Evolutionary conservation across 345 rosid species (phyloP).

Genomic region (Anacardium occidentale): DNA sequence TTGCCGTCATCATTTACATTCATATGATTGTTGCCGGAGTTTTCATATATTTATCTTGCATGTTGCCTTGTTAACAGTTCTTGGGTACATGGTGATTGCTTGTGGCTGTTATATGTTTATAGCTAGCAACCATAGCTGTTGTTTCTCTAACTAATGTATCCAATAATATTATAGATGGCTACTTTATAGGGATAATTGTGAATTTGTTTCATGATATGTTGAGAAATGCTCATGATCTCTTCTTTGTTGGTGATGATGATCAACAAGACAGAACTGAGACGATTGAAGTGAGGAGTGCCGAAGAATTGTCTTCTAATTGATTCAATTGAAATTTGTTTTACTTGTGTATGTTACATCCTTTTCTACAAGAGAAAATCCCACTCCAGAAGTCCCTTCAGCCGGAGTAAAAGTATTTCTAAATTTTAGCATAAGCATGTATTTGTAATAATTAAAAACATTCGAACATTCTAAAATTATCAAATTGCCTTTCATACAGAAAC

Average conservation of each 20-base stretch:
- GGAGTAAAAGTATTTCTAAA: too few species aligned
- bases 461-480: too few species aligned
- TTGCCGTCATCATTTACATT: conserved; percentile 48
- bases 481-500: too few species aligned
- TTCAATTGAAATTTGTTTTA: too few species aligned
- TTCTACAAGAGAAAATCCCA: too few species aligned
- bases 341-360: too few species aligned
- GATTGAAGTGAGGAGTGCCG: too few species aligned
- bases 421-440: too few species aligned
- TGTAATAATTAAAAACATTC: too few species aligned
- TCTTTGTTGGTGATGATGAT: conserved; percentile 38
- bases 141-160: conserved; percentile 43
- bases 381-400: too few species aligned
- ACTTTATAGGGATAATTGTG: conserved; percentile 39
- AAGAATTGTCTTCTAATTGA: too few species aligned
- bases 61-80: conserved; percentile 39
- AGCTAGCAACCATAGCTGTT: conserved; percentile 34
- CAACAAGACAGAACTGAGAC: conserved; percentile 35
- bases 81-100: conserved; percentile 36
- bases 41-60: conserved; percentile 53
- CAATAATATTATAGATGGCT: conserved; percentile 35
- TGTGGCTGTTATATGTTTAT: conserved; percentile 35
- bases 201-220: conserved; percentile 47
- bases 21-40: conserved; percentile 48
- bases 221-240: conserved; percentile 38